phyloP scores from a whole-genome alignment of 2,329 filamentous ascomycete genomes.

The Chrysosporium keratinophilum region DNA sequence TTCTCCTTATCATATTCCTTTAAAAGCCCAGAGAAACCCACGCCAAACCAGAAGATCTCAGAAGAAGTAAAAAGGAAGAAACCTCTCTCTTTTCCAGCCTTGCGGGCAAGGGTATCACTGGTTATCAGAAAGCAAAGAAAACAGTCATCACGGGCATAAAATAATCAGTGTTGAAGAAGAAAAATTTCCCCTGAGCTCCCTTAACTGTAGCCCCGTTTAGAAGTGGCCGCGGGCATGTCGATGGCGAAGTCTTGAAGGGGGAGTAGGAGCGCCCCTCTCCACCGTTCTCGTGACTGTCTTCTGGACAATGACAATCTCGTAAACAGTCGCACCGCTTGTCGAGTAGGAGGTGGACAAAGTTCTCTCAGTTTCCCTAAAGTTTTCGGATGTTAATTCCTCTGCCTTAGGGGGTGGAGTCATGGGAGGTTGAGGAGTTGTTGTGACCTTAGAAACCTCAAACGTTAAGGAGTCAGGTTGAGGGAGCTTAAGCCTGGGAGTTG shows the following conservation, averaged over 20 bases:
- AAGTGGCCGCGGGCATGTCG: not conserved
- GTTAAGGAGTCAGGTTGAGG: not conserved
- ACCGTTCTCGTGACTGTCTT: constrained; percentile 13
- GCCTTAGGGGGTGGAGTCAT: not conserved
- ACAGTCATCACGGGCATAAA: not conserved
- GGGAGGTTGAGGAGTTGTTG: not conserved
- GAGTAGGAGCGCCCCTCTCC: not conserved
- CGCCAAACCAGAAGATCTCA: not conserved
- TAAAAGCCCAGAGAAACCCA: not conserved
- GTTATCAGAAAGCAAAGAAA: not conserved
- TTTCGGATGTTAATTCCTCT: not conserved
- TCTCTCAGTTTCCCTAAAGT: not conserved
- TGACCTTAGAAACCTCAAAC: not conserved
- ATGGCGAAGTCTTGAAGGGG: constrained; percentile 1
- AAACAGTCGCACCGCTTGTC: constrained; percentile 13
- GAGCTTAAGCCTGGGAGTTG: not conserved
- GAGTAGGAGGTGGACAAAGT: constrained; percentile 13
- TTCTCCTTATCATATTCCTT: not conserved
- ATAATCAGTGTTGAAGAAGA: not conserved
- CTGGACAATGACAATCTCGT: constrained; percentile 14
- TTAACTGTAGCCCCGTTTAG: not conserved
- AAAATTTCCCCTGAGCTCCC: not conserved
- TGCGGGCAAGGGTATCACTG: not conserved
- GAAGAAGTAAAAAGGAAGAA: not conserved
- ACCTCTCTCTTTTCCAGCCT: not conserved